Conservation (phyloP, 345 rosid species). For the Euphorbia tirucalli region DNA sequence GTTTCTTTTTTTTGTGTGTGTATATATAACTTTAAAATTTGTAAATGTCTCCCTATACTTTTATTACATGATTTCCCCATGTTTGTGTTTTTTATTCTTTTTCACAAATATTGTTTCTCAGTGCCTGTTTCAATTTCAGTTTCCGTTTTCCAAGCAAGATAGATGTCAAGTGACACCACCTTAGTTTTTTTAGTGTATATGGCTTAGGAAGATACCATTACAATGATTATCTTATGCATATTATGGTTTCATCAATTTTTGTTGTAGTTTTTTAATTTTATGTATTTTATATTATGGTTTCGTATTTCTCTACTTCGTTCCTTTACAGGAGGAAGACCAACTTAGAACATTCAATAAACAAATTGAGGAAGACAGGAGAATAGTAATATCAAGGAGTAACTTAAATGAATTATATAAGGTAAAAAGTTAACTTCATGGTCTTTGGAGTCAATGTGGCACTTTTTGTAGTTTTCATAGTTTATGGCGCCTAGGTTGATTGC, state of each 20-base stretch:
- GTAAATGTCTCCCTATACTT: too few species aligned
- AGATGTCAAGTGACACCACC: too few species aligned
- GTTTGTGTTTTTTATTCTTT: too few species aligned
- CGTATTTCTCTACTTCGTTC: conserved; percentile 10
- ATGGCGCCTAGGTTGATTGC: background rate
- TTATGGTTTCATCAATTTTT: background rate
- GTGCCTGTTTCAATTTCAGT: background rate
- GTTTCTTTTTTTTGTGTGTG: too few species aligned
- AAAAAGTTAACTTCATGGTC: conserved; percentile 7
- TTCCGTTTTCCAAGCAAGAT: background rate
- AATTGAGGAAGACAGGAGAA: conserved; percentile 83
- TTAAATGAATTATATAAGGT: conserved; percentile 82
- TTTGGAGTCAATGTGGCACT: background rate
- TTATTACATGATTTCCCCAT: too few species aligned
- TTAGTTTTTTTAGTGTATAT: too few species aligned
- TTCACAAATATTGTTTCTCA: background rate
- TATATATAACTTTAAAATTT: too few species aligned
- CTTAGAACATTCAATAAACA: conserved; percentile 77
- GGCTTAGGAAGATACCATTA: background rate
- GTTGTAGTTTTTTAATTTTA: background rate
- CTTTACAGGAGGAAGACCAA: conserved; percentile 71
- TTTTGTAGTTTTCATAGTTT: background rate
- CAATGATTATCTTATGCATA: background rate
- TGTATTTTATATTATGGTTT: background rate
- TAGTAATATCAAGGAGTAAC: conserved; percentile 82